A percentile compares a stretch with the other conserved stretches of the same genome.
These are phyloP conservation scores for Rhizopogon rudus DNA, from an alignment of 768 basidiomycete species.

Conservation along the genomic window DNA sequence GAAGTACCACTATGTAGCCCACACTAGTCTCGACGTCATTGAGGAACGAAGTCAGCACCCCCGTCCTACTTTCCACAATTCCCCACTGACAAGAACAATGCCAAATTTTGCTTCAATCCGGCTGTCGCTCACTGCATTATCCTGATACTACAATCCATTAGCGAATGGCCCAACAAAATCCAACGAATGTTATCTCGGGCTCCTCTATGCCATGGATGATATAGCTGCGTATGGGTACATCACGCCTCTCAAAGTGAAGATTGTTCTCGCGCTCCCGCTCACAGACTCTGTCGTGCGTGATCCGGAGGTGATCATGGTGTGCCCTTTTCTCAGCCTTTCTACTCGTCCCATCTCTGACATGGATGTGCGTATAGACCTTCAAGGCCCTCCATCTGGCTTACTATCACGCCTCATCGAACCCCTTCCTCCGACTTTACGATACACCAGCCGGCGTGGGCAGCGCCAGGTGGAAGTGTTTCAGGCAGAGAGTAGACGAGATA, in stretches of 20 bases:
- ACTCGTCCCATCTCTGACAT: neutral
- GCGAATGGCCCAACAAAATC: conserved; percentile 47
- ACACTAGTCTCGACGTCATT: conserved; percentile 86
- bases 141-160: neutral
- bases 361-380: conserved; percentile 55
- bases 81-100: neutral
- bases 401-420: conserved; percentile 78
- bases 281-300: conserved; percentile 81
- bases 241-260: conserved; percentile 84
- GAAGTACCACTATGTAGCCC: conserved; percentile 89
- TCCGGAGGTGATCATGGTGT: conserved; percentile 68
- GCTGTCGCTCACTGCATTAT: too few relatives aligned
- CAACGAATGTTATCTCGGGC: conserved; percentile 77
- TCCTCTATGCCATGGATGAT: conserved; percentile 89
- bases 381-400: conserved; percentile 88
- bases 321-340: conserved; percentile 16
- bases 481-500: conserved; percentile 71
- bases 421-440: conserved; percentile 69
- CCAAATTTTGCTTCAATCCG: neutral
- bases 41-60: conserved; percentile 77
- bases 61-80: neutral
- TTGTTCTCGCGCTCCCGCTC: conserved; percentile 74
- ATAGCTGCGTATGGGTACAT: conserved; percentile 91
- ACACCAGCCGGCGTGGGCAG: conserved; percentile 53
- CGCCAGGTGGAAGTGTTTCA: conserved; percentile 65